These are phyloP conservation scores for Penicillium maclennaniae DNA, from an alignment of 495 filamentous ascomycete genomes.

Conservation along the genomic window DNA sequence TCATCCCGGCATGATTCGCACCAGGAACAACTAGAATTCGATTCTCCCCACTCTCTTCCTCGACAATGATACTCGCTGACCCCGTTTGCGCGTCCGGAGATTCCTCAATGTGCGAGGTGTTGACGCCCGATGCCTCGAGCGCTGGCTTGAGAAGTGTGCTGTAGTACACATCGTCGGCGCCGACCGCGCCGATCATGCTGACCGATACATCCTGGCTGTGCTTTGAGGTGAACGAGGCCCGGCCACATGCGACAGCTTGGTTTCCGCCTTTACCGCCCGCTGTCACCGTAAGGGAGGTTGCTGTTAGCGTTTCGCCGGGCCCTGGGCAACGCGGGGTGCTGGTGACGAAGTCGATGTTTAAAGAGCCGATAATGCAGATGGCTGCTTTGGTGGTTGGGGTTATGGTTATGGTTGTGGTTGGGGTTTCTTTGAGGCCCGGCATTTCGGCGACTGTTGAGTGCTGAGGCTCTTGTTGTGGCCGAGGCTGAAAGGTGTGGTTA, in stretches of 20 bases:
- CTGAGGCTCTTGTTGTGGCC: background rate
- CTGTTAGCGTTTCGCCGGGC: constrained; percentile 26
- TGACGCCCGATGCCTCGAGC: constrained; percentile 19
- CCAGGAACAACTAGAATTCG: constrained; percentile 70
- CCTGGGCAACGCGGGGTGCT: constrained; percentile 22
- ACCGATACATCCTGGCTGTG: constrained; percentile 20
- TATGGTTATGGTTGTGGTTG: background rate
- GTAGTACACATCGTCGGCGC: constrained; percentile 22
- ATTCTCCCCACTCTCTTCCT: constrained; percentile 57
- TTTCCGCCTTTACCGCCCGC: constrained; percentile 30
- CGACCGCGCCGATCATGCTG: constrained; percentile 27
- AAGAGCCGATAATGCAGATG: constrained; percentile 24
- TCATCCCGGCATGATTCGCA: constrained; percentile 57
- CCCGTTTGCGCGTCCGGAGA: constrained; percentile 17
- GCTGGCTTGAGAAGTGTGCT: constrained; percentile 16
- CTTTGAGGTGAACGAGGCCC: constrained; percentile 18
- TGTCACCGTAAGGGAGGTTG: constrained; percentile 22
- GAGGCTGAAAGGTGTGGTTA: background rate
- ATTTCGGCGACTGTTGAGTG: constrained; percentile 1
- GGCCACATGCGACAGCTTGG: constrained; percentile 25
- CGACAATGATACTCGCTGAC: constrained; percentile 27
- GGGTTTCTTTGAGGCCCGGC: constrained; percentile 4
- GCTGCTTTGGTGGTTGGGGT: constrained; percentile 5
- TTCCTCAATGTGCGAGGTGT: constrained; percentile 16
- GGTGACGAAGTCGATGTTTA: constrained; percentile 30